phyloP scores from a whole-genome alignment of 805 yeast genomes.

The Candida khao-thaluensis region DNA sequence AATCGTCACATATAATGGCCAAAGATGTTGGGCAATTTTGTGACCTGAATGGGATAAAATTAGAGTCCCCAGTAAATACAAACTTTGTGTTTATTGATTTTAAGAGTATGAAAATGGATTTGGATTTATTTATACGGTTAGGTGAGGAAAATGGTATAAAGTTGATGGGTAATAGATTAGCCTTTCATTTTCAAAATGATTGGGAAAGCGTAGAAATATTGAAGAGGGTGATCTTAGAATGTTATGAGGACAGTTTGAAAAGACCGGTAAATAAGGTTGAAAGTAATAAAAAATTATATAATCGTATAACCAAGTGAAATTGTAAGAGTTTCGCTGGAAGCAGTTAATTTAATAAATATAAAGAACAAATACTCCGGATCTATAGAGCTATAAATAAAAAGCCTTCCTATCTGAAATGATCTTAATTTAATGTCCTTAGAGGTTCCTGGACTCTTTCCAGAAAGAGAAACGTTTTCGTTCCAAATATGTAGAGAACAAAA shows the following conservation, averaged over 20 bases:
- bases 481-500: too few species aligned
- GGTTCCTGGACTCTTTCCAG: too few species aligned
- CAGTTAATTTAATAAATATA: too few species aligned
- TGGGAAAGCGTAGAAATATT: constrained; percentile 30
- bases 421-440: too few species aligned
- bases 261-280: constrained; percentile 43
- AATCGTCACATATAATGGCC: constrained; percentile 51
- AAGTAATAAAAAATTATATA: constrained; percentile 25
- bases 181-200: constrained; percentile 62
- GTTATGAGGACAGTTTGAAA: constrained; percentile 51
- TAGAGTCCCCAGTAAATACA: constrained; percentile 78
- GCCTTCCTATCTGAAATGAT: too few species aligned
- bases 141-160: constrained; percentile 62
- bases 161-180: constrained; percentile 70
- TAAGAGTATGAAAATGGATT: constrained; percentile 52
- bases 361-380: too few species aligned
- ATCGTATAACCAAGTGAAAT: constrained; percentile 10
- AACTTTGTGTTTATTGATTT: constrained; percentile 79
- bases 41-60: constrained; percentile 48
- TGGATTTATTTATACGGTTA: constrained; percentile 49
- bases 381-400: too few species aligned
- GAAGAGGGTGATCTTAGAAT: constrained; percentile 55
- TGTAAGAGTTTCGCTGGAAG: too few species aligned
- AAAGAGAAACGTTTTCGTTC: too few species aligned
- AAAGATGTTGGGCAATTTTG: constrained; percentile 55